Evolutionary conservation across 768 basidiomycete genomes (phyloP).

Genomic region (Termitomyces sp.): DNA sequence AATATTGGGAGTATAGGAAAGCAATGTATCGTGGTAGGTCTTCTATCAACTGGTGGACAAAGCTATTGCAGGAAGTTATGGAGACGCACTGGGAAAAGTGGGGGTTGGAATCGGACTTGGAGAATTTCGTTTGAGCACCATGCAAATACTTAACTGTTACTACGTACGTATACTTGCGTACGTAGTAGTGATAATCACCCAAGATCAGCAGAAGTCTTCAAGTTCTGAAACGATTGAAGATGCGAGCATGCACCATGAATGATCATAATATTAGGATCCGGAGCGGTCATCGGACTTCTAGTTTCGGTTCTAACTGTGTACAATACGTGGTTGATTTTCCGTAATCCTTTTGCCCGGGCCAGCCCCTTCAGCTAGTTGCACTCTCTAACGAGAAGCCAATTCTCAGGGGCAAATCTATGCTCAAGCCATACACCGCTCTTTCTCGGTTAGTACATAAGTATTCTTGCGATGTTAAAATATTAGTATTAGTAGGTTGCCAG

Average conservation of each 20-base stretch:
- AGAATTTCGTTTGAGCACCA: background rate
- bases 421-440: background rate
- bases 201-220: no score
- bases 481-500: no score
- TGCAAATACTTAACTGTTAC: background rate
- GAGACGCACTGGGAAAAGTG: background rate
- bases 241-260: no score
- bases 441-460: background rate
- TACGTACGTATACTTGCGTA: background rate
- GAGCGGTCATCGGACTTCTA: background rate
- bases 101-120: background rate
- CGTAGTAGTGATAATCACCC: no score
- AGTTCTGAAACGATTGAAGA: no score
- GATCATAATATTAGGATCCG: background rate
- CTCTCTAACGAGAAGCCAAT: background rate
- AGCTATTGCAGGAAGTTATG: background rate
- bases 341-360: background rate
- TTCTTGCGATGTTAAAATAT: background rate
- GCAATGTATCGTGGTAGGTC: background rate
- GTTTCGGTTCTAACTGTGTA: background rate
- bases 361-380: background rate
- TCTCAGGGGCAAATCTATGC: background rate
- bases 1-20: conserved; percentile 16
- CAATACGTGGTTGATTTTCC: background rate
- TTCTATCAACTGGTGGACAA: background rate